Conservation (phyloP, 2,329 filamentous ascomycete genomes). For the Trichophyton simii region DNA sequence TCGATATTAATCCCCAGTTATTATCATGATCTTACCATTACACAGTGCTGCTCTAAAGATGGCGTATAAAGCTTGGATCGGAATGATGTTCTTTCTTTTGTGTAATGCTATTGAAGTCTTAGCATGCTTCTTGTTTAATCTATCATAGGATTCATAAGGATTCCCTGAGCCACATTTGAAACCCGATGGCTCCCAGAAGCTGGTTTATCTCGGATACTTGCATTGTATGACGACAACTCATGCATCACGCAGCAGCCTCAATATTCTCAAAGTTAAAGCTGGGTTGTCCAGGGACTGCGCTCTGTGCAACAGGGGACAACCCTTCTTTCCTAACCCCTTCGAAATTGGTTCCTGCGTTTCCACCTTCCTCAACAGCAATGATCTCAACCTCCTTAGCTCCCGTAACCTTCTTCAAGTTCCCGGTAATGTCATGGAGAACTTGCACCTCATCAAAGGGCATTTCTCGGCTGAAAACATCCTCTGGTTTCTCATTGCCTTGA, state of each 20-base stretch:
- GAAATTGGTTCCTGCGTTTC: conserved; percentile 35
- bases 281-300: conserved; percentile 68
- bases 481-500: conserved; percentile 49
- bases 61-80: not conserved
- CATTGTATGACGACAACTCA: not conserved
- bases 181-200: not conserved
- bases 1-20: not conserved
- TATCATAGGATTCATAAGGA: not conserved
- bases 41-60: not conserved
- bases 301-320: conserved; percentile 51
- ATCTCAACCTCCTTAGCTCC: conserved; percentile 60
- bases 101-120: not conserved
- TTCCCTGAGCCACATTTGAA: not conserved
- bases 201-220: not conserved
- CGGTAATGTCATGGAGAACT: conserved; percentile 64
- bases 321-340: conserved; percentile 37
- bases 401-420: conserved; percentile 63
- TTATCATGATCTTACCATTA: not conserved
- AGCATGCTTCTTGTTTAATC: not conserved
- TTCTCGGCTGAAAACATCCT: conserved; percentile 66
- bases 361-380: conserved; percentile 52
- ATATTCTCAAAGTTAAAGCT: conserved; percentile 80
- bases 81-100: not conserved
- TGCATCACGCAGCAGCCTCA: conserved; percentile 11
- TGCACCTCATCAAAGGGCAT: conserved; percentile 74